A percentile compares a stretch with the other conserved stretches of the same genome.
Conservation (phyloP, 1,284 basidiomycete genomes). For the Moesziomyces globuligerus region DNA sequence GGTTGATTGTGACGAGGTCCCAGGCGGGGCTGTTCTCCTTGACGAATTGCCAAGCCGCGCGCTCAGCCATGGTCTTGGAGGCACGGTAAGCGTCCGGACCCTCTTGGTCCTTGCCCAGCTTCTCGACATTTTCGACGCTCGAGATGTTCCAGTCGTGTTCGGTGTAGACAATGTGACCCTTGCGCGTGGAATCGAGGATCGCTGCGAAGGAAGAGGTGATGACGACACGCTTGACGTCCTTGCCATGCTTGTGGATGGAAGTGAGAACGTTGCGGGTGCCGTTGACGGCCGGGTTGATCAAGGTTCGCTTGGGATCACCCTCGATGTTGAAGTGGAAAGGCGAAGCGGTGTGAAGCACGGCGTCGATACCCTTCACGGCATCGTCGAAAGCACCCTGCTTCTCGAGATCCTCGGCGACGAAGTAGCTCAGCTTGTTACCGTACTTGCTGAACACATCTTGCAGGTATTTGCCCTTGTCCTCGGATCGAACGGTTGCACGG, state of each 20-base stretch:
- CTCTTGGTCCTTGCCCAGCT: conserved; percentile 54
- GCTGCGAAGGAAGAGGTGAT: conserved; percentile 75
- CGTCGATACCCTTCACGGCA: conserved; percentile 76
- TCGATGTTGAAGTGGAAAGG: conserved; percentile 69
- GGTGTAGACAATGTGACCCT: conserved; percentile 43
- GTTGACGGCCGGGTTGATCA: conserved; percentile 75
- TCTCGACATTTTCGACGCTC: conserved; percentile 69
- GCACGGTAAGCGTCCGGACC: conserved; percentile 70
- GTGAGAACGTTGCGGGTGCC: conserved; percentile 75
- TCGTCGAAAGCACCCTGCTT: conserved; percentile 76
- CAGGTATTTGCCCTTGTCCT: conserved; percentile 71
- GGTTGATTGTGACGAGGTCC: conserved; percentile 56
- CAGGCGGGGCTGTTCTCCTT: conserved; percentile 40
- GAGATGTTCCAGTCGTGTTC: conserved; percentile 77
- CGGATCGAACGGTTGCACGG: conserved; percentile 73
- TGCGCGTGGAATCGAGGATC: conserved; percentile 68
- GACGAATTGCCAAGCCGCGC: conserved; percentile 68
- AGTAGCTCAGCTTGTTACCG: conserved; percentile 71
- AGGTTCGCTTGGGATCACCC: conserved; percentile 62
- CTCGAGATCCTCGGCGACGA: conserved; percentile 73
- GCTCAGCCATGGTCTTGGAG: conserved; percentile 78
- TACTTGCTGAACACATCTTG: conserved; percentile 70
- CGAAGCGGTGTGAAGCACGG: conserved; percentile 74
- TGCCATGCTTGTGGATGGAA: conserved; percentile 73
- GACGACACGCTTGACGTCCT: conserved; percentile 72